phyloP scores from a whole-genome alignment of 192 early-diverging fungal species.

The Backusella sp. region DNA sequence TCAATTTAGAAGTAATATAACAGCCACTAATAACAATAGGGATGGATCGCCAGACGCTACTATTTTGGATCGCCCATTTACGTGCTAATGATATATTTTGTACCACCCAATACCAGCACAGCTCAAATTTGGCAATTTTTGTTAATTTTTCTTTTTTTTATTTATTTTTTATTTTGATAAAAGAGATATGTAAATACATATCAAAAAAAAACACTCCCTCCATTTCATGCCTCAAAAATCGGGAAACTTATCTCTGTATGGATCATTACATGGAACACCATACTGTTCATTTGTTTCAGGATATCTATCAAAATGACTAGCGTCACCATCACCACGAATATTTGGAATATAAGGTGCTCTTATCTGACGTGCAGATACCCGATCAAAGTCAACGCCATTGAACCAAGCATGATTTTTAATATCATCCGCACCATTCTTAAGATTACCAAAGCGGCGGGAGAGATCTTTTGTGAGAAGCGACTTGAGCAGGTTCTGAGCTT shows the following conservation, averaged over 20 bases:
- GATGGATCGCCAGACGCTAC: background rate
- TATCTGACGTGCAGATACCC: slow-evolving; percentile 67
- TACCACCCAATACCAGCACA: background rate
- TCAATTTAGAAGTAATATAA: background rate
- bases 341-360: slow-evolving; percentile 87
- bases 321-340: slow-evolving; percentile 80
- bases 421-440: slow-evolving; percentile 80
- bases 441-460: slow-evolving; percentile 84
- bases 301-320: slow-evolving; percentile 94
- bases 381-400: slow-evolving; percentile 88
- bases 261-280: slow-evolving; percentile 47
- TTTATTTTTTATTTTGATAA: slow-evolving; percentile 65
- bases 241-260: slow-evolving; percentile 22
- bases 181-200: slow-evolving; percentile 36
- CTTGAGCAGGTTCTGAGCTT: slow-evolving; percentile 82
- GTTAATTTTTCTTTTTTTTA: slow-evolving; percentile 54
- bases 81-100: background rate
- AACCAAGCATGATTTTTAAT: slow-evolving; percentile 97
- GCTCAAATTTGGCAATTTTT: slow-evolving; percentile 40
- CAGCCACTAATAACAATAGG: background rate
- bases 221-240: slow-evolving; percentile 3
- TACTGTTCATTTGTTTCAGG: slow-evolving; percentile 92
- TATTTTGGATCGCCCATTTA: background rate
- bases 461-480: slow-evolving; percentile 78
- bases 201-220: background rate